Percentiles rank a stretch among this genome's conserved stretches.
phyloP scores from a whole-genome alignment of 805 yeast species.

The Candida ipomoeae region DNA sequence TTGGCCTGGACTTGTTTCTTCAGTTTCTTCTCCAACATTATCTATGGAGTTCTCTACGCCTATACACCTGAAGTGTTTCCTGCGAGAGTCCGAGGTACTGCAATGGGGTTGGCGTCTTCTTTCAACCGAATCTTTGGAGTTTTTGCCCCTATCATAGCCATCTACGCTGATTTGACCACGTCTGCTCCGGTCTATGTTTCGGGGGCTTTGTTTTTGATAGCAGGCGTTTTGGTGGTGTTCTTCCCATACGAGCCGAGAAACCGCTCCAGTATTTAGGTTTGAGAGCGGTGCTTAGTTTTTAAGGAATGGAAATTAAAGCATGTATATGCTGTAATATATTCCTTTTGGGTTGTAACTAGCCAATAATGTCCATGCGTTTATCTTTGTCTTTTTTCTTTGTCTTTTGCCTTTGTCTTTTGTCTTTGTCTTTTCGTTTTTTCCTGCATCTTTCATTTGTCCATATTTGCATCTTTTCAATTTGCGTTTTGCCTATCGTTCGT shows the following conservation, averaged over 20 bases:
- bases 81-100: constrained; percentile 47
- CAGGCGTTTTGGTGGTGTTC: constrained; percentile 35
- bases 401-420: too few relatives aligned
- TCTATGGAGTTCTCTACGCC: constrained; percentile 54
- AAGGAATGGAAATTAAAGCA: too few relatives aligned
- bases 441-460: too few relatives aligned
- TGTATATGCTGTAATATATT: not conserved
- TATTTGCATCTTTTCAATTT: too few relatives aligned
- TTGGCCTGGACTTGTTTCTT: constrained; percentile 47
- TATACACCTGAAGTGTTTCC: constrained; percentile 66
- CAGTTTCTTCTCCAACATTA: constrained; percentile 46
- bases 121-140: constrained; percentile 50
- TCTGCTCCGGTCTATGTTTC: constrained; percentile 60
- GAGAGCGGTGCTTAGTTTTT: too few relatives aligned
- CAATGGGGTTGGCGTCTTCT: constrained; percentile 56
- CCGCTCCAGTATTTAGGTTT: constrained; percentile 16
- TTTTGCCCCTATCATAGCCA: constrained; percentile 55
- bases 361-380: too few relatives aligned
- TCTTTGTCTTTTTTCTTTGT: too few relatives aligned
- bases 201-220: constrained; percentile 49
- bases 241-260: constrained; percentile 49
- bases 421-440: too few relatives aligned
- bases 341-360: not conserved
- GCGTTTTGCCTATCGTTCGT: too few relatives aligned
- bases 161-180: constrained; percentile 50